These are phyloP conservation scores for Fraxinus dipetala DNA, from an alignment of 305 asterid genomes.

Conservation along the genomic window DNA sequence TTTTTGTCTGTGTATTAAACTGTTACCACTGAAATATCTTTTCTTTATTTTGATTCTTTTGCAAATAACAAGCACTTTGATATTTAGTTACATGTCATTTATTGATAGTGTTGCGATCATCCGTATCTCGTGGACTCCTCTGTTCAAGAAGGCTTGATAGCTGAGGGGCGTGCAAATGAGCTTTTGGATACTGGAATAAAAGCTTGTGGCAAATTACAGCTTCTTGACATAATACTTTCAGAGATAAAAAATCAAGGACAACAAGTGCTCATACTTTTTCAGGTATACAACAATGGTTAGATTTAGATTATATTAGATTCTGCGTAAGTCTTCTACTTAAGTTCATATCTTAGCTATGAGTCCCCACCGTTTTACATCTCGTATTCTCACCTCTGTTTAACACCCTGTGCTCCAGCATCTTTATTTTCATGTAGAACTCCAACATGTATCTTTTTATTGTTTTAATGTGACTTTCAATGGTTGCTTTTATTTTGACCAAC, in stretches of 20 bases:
- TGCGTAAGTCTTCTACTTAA: constrained; percentile 9
- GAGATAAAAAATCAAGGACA: constrained; percentile 56
- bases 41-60: constrained; percentile 9
- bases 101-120: constrained; percentile 81
- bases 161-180: constrained; percentile 42
- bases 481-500: constrained; percentile 30
- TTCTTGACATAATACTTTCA: constrained; percentile 68
- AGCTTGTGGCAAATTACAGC: constrained; percentile 83
- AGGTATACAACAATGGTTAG: constrained; percentile 44
- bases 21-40: background rate
- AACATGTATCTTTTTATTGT: constrained; percentile 10
- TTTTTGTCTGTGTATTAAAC: constrained; percentile 9
- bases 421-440: constrained; percentile 7
- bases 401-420: background rate
- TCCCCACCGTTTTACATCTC: background rate
- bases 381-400: background rate
- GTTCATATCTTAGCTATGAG: constrained; percentile 13
- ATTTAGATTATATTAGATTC: constrained; percentile 2
- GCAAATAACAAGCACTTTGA: constrained; percentile 22
- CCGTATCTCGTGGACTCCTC: constrained; percentile 66
- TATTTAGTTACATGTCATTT: constrained; percentile 23
- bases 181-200: constrained; percentile 61
- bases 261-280: constrained; percentile 69
- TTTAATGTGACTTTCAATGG: constrained; percentile 15
- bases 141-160: constrained; percentile 41